Evolutionary conservation across 768 basidiomycete genomes (phyloP).

Genomic region (Mycena galericulata): DNA sequence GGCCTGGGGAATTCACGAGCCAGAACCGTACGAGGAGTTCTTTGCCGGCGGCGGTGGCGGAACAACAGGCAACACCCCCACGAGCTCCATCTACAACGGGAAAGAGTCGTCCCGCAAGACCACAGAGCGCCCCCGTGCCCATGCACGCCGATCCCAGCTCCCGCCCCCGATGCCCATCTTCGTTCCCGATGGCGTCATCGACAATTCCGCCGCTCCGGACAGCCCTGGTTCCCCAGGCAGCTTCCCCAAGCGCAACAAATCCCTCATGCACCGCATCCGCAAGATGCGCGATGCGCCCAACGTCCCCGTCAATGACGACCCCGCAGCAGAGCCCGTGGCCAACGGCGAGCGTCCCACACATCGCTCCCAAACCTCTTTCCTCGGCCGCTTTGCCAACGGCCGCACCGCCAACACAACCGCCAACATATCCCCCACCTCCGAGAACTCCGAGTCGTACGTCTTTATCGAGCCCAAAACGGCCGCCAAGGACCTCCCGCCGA

Average conservation of each 20-base stretch:
- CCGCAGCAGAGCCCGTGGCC: slow-evolving; percentile 52
- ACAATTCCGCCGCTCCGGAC: slow-evolving; percentile 53
- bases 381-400: slow-evolving; percentile 74
- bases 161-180: slow-evolving; percentile 91
- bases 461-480: slow-evolving; percentile 67
- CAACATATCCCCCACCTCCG: slow-evolving; percentile 42
- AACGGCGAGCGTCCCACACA: slow-evolving; percentile 69
- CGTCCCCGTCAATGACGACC: slow-evolving; percentile 71
- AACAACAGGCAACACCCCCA: slow-evolving; percentile 65
- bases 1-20: slow-evolving; percentile 94
- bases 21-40: slow-evolving; percentile 92
- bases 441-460: slow-evolving; percentile 69
- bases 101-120: slow-evolving; percentile 55
- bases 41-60: slow-evolving; percentile 79
- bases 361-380: slow-evolving; percentile 78
- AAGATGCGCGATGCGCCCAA: slow-evolving; percentile 91
- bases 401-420: slow-evolving; percentile 41
- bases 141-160: slow-evolving; percentile 63
- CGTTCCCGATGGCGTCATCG: slow-evolving; percentile 64
- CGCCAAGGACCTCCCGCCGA: slow-evolving; percentile 69
- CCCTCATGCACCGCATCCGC: slow-evolving; percentile 88
- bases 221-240: slow-evolving; percentile 55
- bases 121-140: slow-evolving; percentile 49
- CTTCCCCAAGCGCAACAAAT: slow-evolving; percentile 79
- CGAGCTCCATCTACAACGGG: slow-evolving; percentile 79